Evolutionary conservation across 805 yeast species (phyloP).

Genomic region (Dipodascopsis tothii): DNA sequence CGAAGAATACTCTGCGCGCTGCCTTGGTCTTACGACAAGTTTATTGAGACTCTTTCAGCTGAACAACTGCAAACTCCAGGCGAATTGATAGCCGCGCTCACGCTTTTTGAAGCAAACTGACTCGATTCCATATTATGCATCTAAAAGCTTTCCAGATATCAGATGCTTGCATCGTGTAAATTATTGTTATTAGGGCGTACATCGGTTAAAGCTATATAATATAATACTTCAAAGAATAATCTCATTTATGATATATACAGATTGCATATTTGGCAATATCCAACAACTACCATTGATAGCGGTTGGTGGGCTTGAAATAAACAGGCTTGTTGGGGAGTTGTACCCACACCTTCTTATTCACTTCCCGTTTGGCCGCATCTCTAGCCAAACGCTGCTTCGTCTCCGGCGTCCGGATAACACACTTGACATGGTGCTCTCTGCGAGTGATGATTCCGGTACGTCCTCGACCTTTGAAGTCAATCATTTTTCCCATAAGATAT

Average conservation of each 20-base stretch:
- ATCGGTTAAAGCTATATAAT: no score
- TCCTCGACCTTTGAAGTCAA: conserved; percentile 85
- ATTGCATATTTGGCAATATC: no score
- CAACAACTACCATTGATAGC: conserved; percentile 32
- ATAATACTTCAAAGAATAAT: no score
- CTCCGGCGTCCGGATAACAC: conserved; percentile 60
- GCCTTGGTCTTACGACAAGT: not conserved
- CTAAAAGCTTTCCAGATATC: no score
- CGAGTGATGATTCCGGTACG: conserved; percentile 72
- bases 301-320: conserved; percentile 29
- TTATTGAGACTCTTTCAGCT: no score
- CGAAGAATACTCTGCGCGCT: not conserved
- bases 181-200: no score
- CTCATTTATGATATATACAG: no score
- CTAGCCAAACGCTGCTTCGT: conserved; percentile 54
- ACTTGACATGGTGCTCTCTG: conserved; percentile 72
- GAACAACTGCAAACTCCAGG: no score
- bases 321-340: conserved; percentile 36
- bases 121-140: no score
- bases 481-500: conserved; percentile 60
- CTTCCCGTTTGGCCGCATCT: conserved; percentile 47
- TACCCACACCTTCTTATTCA: conserved; percentile 46
- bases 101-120: no score
- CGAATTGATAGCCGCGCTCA: no score
- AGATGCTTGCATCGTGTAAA: no score